A percentile compares a stretch with the other conserved stretches of the same genome.
These are phyloP conservation scores for Panaeolus papilionaceus DNA, from an alignment of 768 basidiomycete species.

Conservation along the genomic window DNA sequence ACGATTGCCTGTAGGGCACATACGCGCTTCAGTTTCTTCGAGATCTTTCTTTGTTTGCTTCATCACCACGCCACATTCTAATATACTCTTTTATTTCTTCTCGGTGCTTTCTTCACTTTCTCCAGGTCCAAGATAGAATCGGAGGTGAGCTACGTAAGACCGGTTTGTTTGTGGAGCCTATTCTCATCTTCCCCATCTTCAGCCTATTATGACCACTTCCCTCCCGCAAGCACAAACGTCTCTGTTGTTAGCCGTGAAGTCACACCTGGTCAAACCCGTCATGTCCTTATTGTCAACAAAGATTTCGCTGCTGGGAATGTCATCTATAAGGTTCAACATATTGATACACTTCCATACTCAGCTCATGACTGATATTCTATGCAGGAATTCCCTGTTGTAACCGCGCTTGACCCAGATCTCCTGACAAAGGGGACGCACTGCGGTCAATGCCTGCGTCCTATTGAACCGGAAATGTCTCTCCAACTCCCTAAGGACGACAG, in stretches of 20 bases:
- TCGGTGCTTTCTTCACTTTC: conserved; percentile 24
- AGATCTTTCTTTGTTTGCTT: conserved; percentile 33
- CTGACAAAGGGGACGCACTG: conserved; percentile 73
- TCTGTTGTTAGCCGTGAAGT: conserved; percentile 51
- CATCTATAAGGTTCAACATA: conserved; percentile 69
- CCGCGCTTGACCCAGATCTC: conserved; percentile 75
- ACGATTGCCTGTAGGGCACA: conserved; percentile 6
- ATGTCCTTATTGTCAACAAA: conserved; percentile 66
- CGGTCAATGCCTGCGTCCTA: conserved; percentile 70
- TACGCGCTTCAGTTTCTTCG: conserved; percentile 22
- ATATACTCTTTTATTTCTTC: conserved; percentile 55
- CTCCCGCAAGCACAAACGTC: conserved; percentile 75
- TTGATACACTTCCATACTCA: background rate
- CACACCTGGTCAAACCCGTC: conserved; percentile 43
- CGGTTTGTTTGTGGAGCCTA: conserved; percentile 19
- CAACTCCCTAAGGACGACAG: conserved; percentile 41
- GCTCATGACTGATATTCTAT: conserved; percentile 16
- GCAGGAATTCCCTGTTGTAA: conserved; percentile 80
- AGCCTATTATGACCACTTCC: conserved; percentile 84
- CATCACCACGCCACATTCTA: conserved; percentile 53
- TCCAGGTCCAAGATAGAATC: conserved; percentile 68
- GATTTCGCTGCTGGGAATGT: conserved; percentile 74
- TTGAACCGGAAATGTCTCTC: conserved; percentile 54
- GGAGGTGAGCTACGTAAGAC: conserved; percentile 68
- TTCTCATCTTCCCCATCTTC: conserved; percentile 29